These are phyloP conservation scores for Lasiosphaeria miniovina DNA, from an alignment of 495 filamentous ascomycete species.

Conservation along the genomic window DNA sequence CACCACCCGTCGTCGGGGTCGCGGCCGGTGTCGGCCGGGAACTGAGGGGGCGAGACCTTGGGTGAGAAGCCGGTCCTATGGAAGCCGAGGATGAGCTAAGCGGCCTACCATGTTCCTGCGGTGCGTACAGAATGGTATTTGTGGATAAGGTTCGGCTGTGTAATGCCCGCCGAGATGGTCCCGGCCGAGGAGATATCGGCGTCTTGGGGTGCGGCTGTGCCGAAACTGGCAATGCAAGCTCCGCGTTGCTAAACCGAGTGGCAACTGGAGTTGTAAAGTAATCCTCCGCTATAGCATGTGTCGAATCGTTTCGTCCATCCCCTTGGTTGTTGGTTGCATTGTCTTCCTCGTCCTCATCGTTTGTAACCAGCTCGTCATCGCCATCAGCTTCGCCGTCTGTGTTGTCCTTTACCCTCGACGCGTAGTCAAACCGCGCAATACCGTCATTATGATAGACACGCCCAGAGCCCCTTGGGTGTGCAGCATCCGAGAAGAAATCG, in stretches of 20 bases:
- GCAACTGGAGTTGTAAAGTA: slow-evolving; percentile 47
- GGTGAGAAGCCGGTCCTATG: slow-evolving; percentile 26
- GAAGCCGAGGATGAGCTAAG: slow-evolving; percentile 51
- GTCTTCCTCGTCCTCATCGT: slow-evolving; percentile 58
- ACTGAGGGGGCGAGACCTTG: slow-evolving; percentile 32
- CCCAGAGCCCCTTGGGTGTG: slow-evolving; percentile 30
- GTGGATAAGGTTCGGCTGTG: slow-evolving; percentile 69
- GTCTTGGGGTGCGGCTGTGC: slow-evolving; percentile 24
- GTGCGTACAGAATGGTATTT: slow-evolving; percentile 74
- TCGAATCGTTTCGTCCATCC: slow-evolving; percentile 2
- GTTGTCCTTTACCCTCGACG: slow-evolving; percentile 41
- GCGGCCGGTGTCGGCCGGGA: slow-evolving; percentile 36
- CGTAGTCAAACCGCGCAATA: slow-evolving; percentile 28
- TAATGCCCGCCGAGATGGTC: slow-evolving; percentile 31
- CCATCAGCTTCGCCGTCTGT: slow-evolving; percentile 81
- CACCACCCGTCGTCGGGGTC: slow-evolving; percentile 34
- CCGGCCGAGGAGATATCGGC: slow-evolving; percentile 31
- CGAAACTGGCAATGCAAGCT: slow-evolving; percentile 16
- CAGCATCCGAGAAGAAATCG: slow-evolving; percentile 46
- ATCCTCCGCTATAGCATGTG: slow-evolving; percentile 37
- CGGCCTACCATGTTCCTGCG: slow-evolving; percentile 36
- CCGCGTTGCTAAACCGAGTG: slow-evolving; percentile 25
- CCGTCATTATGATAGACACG: slow-evolving; percentile 21
- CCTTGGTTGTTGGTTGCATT: slow-evolving; percentile 30
- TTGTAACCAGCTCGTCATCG: slow-evolving; percentile 85